Conservation (phyloP, 257 asterid species). For the Salvia rosmarinus region DNA sequence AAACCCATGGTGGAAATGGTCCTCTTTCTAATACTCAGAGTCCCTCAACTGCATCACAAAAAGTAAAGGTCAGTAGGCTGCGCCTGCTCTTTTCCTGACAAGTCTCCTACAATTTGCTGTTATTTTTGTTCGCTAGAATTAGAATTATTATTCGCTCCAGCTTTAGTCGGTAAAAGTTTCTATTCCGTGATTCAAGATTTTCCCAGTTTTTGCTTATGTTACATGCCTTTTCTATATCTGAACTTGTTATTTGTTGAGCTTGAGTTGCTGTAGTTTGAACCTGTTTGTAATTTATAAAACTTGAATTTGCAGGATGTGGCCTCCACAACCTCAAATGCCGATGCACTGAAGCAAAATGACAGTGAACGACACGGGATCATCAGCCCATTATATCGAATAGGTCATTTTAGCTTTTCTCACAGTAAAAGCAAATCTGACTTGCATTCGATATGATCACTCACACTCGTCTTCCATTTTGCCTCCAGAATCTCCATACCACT, state of each 20-base stretch:
- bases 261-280: constrained; percentile 15
- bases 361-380: constrained; percentile 66
- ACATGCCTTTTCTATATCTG: background rate
- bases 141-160: background rate
- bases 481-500: constrained; percentile 69
- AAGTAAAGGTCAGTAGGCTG: constrained; percentile 42
- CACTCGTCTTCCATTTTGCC: constrained; percentile 20
- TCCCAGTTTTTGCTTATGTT: constrained; percentile 4
- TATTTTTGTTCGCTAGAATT: background rate
- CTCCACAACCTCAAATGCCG: constrained; percentile 46
- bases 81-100: background rate
- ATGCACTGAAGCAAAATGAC: constrained; percentile 56
- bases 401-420: constrained; percentile 40
- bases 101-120: background rate
- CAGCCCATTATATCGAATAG: constrained; percentile 61
- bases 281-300: constrained; percentile 1
- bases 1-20: constrained; percentile 46
- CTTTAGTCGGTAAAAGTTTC: constrained; percentile 3
- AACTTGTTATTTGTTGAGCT: constrained; percentile 8
- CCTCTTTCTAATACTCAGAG: constrained; percentile 44
- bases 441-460: background rate
- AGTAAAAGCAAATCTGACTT: background rate
- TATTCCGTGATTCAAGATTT: background rate
- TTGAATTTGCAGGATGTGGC: constrained; percentile 59
- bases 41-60: constrained; percentile 40